Evolutionary conservation across 768 basidiomycete species (phyloP), one percentile per base, ranked within the genome.

Genomic region (Omphalotus guepiniiformis): DNA sequence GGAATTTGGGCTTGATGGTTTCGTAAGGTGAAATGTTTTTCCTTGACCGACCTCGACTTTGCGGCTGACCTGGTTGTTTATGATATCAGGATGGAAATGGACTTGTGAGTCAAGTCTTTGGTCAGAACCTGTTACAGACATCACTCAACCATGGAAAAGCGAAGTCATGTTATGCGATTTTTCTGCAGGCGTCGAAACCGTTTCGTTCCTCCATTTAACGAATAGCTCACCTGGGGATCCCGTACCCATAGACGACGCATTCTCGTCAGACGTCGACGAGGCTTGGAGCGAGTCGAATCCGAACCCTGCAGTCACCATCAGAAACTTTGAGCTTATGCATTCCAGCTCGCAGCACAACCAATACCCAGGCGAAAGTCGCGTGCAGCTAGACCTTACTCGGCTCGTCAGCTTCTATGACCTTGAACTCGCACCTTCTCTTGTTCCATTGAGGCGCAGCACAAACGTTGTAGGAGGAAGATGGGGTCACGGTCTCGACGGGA

Each of bases 91-190:
- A 75, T 75, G 74, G 71, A 75, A 64, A 68, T 70, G 65, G 66
- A 73, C 51, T 75, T 79, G 73, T 75, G 50, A 53, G 73, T 60
- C 4, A 21, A 12, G 1, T 15, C 28, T 16, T 44, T 5, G 3
- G 12, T 19, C 21, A 15, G 11, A 3, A 19, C 23, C 23, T 19
- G 5, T 4, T 15, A n/a, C n/a, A n/a, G n/a, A n/a, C n/a, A n/a
- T n/a, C 47, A 27, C 21, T 45, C 8, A 18, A n/a, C 22, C 13
- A 21, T 38, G 18, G n/a, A n/a, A 4, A 45, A 76, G 74, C 49
- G 76, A 78, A 56, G 58, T 74, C 13, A 73, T 75, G 67, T 58
- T 75, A 6, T 77, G 75, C 51, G 64, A 76, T 51, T 75, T 78
- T 51, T 64, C 59, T 1, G 53, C 58, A 1, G 73, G 72, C 2